Conservation (phyloP, 768 basidiomycete genomes). For the Chlorophyllum brunneum region DNA sequence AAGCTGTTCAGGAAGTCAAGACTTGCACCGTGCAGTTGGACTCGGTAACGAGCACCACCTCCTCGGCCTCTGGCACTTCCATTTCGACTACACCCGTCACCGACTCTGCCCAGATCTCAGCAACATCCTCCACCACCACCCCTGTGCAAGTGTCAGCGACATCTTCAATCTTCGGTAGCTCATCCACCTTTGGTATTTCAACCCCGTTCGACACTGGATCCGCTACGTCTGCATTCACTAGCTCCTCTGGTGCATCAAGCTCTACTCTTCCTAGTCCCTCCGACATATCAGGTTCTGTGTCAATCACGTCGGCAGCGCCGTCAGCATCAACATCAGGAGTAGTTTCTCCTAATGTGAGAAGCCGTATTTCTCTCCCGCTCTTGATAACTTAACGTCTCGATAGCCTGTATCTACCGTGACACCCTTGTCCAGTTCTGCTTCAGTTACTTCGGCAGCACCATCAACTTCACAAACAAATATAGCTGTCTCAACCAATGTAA, state of each 20-base stretch:
- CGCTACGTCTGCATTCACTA: too few species aligned
- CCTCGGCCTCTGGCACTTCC: conserved; percentile 9
- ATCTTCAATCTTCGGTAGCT: conserved; percentile 9
- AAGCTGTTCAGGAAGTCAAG: conserved; percentile 47
- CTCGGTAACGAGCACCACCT: conserved; percentile 3
- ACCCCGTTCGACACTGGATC: too few species aligned
- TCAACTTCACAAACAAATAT: not conserved
- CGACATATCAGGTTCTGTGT: conserved; percentile 3
- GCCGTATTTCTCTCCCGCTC: not conserved
- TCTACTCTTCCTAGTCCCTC: too few species aligned
- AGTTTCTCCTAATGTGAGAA: not conserved
- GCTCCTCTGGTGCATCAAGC: too few species aligned
- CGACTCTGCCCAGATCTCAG: conserved; percentile 12
- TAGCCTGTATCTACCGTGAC: conserved; percentile 10
- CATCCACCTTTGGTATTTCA: conserved; percentile 9
- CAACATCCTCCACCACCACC: conserved; percentile 10
- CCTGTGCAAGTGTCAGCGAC: conserved; percentile 3
- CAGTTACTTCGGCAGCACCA: not conserved
- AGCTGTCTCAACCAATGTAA: not conserved
- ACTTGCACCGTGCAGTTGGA: conserved; percentile 43
- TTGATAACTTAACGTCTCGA: not conserved
- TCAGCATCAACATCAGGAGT: not conserved
- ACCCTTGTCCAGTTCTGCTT: conserved; percentile 10
- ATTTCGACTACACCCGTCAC: conserved; percentile 12
- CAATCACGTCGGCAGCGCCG: not conserved